These are phyloP conservation scores for Lichtheimia ramosa DNA, from an alignment of 371 early-diverging fungal species.

Conservation along the genomic window DNA sequence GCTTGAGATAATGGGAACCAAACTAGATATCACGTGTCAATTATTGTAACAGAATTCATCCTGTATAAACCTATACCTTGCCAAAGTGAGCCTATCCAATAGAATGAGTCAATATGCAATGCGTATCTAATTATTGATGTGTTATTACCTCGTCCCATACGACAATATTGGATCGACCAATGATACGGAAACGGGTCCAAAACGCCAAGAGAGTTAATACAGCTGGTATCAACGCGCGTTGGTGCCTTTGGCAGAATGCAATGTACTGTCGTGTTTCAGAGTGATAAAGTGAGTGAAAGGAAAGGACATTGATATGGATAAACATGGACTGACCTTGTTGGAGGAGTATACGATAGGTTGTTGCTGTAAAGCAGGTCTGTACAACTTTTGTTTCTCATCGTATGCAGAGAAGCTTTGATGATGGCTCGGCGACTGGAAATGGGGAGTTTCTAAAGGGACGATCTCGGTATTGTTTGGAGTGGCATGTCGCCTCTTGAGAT, in stretches of 20 bases:
- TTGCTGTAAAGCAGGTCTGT: constrained; percentile 14
- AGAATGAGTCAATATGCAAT: constrained; percentile 22
- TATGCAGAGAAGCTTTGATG: neutral
- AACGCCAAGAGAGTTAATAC: constrained; percentile 65
- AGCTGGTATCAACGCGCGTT: constrained; percentile 51
- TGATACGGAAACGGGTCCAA: constrained; percentile 82
- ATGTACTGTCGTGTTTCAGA: constrained; percentile 24
- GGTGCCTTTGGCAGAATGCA: constrained; percentile 53
- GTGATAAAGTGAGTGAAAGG: no score
- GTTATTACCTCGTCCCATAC: constrained; percentile 77
- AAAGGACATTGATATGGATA: no score
- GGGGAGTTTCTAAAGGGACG: neutral
- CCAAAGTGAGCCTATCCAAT: constrained; percentile 86
- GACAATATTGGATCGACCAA: constrained; percentile 72
- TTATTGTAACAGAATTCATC: neutral
- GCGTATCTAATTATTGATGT: neutral
- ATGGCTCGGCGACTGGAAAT: neutral
- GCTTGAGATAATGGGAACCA: constrained; percentile 92
- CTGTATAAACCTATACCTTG: constrained; percentile 54
- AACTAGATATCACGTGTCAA: constrained; percentile 57
- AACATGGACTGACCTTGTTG: constrained; percentile 28
- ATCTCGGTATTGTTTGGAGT: constrained; percentile 10
- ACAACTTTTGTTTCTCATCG: constrained; percentile 24
- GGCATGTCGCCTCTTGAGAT: constrained; percentile 42
- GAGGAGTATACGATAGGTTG: constrained; percentile 28